A percentile compares a stretch with the other conserved stretches of the same genome.
Evolutionary conservation across 768 basidiomycete species (phyloP).

Genomic region (Leccinum pellstonianum): DNA sequence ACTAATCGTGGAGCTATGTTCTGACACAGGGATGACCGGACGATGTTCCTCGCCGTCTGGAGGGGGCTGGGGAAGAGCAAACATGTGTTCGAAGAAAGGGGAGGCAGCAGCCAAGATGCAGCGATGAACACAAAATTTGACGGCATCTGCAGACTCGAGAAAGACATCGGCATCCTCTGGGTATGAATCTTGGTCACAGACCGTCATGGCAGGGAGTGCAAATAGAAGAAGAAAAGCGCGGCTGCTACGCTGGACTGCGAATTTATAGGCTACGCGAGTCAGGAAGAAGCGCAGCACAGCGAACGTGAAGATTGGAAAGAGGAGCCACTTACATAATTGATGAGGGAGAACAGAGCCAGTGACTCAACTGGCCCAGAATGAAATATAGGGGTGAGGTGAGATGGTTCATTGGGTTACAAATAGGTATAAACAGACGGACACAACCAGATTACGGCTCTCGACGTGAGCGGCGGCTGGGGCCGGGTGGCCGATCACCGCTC

Average conservation of each 20-base stretch:
- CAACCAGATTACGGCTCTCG: conserved; percentile 7
- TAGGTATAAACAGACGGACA: conserved; percentile 20
- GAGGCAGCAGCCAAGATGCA: conserved; percentile 63
- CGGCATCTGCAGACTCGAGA: conserved; percentile 43
- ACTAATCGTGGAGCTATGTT: conserved; percentile 44
- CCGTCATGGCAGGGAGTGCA: conserved; percentile 27
- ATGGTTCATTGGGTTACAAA: conserved; percentile 19
- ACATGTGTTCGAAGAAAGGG: conserved; percentile 68
- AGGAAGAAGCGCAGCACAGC: conserved; percentile 2
- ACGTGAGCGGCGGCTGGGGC: conserved; percentile 36
- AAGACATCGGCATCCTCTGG: conserved; percentile 52
- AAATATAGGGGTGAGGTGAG: conserved; percentile 12
- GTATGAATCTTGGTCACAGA: conserved; percentile 38
- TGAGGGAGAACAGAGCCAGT: neutral
- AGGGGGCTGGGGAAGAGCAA: conserved; percentile 56
- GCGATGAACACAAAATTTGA: conserved; percentile 60
- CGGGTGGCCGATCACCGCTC: conserved; percentile 30
- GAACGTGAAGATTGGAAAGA: neutral
- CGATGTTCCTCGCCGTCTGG: conserved; percentile 25
- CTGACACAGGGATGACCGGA: conserved; percentile 57
- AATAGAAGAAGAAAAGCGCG: neutral
- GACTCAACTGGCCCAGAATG: conserved; percentile 9
- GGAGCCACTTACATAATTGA: conserved; percentile 23
- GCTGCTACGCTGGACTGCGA: neutral
- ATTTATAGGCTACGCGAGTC: conserved; percentile 24